A percentile compares a stretch with the other conserved stretches of the same genome.
Evolutionary conservation across 495 filamentous ascomycete genomes (phyloP).

Genomic region (Xylaria grammica): DNA sequence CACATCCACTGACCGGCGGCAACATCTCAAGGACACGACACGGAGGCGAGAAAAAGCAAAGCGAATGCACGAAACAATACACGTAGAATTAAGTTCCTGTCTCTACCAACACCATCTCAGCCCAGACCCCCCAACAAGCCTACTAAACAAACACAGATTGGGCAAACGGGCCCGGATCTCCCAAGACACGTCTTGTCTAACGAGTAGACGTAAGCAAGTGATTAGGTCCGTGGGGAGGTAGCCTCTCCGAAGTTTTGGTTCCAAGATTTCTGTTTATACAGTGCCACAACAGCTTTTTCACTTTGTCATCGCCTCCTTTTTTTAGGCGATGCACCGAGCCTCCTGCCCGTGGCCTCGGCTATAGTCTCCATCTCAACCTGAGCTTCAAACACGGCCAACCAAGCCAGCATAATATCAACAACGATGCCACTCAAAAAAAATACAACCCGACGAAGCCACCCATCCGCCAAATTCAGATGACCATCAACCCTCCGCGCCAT

Average conservation of each 20-base stretch:
- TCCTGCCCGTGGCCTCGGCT: not conserved
- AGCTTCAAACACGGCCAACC: not conserved
- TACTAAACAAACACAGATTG: not conserved
- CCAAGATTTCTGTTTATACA: constrained; percentile 20
- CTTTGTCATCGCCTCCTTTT: not conserved
- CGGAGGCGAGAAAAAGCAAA: not conserved
- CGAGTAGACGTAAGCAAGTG: not conserved
- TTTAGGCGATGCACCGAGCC: not conserved
- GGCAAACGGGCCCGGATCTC: not conserved
- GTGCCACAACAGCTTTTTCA: not conserved
- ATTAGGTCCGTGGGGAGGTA: not conserved
- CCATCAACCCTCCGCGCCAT: not conserved
- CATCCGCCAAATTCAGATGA: constrained; percentile 5
- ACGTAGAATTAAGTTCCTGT: not conserved
- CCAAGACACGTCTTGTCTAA: not conserved
- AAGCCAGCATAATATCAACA: not conserved
- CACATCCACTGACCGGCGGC: too few species aligned
- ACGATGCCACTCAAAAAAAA: not conserved
- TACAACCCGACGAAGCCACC: not conserved
- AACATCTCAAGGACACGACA: too few species aligned
- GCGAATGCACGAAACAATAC: not conserved
- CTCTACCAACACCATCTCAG: not conserved
- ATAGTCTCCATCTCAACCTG: not conserved
- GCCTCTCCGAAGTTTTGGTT: not conserved
- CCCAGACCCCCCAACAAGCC: not conserved